Base-by-base conservation (phyloP, 1,284 basidiomycete genomes). In the Cystobasidium pallidum region DNA sequence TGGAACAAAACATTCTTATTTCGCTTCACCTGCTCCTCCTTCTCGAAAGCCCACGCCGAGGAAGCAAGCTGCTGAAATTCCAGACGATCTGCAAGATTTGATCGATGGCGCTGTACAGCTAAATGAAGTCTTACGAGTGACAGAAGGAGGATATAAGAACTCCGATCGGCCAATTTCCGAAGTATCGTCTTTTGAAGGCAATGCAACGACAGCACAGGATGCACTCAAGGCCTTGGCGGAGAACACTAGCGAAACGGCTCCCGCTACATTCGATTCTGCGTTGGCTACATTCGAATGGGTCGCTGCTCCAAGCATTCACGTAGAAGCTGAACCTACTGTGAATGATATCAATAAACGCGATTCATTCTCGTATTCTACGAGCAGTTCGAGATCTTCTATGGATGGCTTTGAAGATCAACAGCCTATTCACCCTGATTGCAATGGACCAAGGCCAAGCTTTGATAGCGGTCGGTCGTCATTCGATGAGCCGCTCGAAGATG, bases 121-220 rank as follows among this genome's bases (percentile, higher is more conserved):
- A 0, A 36, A 52, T 15, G 62, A 64, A 36, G 62, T 64, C 3
- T 21, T 64, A 10, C 62, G 47, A 19, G 13, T 57, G 7, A 34
- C 28, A 32, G 39, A 30, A 30, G 47, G 36, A 15, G 28, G 36
- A 39, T 15, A 32, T n/a, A 45, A 32, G 11, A 49, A 55, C 2
- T 21, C 26, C 24, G 59, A 47, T 7, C 55, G 49, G n/a, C 45
- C 59, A 32, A 3, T 63, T 21, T 71, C 68, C 13, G 59, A 30
- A 15, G 68, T 64, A 2, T 71, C 68, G 17, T 71, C 68, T 6
- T 71, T 71, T 36, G 68, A 71, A 64, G 68, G 68, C n/a, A 41
- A 64, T 28, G 68, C 61, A 28, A 51, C 68, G 10, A 71, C 68
- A 19, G 68, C 68, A 8, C 68, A 71, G 15, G 59, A 63, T 36